phyloP scores from a whole-genome alignment of 257 asterid species.

The Scutellaria galericulata region DNA sequence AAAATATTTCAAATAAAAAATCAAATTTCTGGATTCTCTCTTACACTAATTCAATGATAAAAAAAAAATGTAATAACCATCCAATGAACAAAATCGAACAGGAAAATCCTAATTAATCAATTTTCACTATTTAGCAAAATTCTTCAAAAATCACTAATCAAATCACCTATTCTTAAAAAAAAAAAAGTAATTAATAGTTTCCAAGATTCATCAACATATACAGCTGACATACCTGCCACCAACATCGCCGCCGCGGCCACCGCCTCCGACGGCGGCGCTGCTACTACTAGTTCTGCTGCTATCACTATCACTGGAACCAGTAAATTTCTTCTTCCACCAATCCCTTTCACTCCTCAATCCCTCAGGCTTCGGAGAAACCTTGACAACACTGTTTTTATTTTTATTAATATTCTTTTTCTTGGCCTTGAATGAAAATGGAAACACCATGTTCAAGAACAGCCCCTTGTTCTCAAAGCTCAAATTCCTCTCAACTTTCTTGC shows the following conservation, averaged over 20 bases:
- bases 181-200: no score
- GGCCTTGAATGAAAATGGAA: conserved; percentile 54
- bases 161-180: neutral
- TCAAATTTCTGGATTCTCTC: neutral
- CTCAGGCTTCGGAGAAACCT: conserved; percentile 58
- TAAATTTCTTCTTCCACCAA: conserved; percentile 73
- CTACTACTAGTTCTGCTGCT: conserved; percentile 43
- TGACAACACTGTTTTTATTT: conserved; percentile 32
- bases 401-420: conserved; percentile 42
- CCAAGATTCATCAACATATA: no score
- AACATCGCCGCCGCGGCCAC: conserved; percentile 32
- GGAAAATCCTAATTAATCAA: no score
- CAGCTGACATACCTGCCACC: conserved; percentile 25
- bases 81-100: neutral
- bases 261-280: conserved; percentile 23
- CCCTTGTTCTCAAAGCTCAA: conserved; percentile 54
- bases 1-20: neutral
- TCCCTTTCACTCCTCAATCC: conserved; percentile 51
- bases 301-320: conserved; percentile 58
- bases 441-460: conserved; percentile 63
- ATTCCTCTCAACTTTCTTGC: conserved; percentile 33
- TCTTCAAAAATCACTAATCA: no score
- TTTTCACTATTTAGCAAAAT: neutral
- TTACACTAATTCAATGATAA: neutral
- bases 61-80: neutral